A percentile compares a stretch with the other conserved stretches of the same genome.
phyloP scores from a whole-genome alignment of 208 protist genomes.

The Kentomonas sorsogonicus region DNA sequence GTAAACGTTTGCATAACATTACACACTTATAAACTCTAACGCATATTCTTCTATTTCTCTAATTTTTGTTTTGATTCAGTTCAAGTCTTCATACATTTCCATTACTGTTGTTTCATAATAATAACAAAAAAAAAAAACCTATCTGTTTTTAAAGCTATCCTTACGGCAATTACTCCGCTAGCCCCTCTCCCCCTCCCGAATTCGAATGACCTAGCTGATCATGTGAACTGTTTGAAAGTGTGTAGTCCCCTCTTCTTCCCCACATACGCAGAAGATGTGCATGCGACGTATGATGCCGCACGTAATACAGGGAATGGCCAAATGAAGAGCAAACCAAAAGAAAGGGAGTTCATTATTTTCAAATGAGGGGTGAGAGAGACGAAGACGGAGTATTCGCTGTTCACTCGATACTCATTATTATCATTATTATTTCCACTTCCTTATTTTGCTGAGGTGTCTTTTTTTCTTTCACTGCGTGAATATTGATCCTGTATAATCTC shows the following conservation, averaged over 20 bases:
- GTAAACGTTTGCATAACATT: background rate
- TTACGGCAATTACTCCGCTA: background rate
- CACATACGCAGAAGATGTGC: background rate
- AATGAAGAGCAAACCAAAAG: background rate
- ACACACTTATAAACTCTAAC: constrained; percentile 2
- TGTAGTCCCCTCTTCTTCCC: no score
- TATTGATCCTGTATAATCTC: background rate
- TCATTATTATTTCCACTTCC: background rate
- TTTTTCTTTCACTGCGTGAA: background rate
- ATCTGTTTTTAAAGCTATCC: background rate
- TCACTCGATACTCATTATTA: no score
- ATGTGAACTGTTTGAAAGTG: no score
- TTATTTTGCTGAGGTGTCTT: background rate
- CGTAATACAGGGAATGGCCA: background rate
- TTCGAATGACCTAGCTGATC: no score
- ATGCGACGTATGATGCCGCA: background rate
- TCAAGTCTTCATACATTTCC: background rate
- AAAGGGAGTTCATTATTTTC: background rate
- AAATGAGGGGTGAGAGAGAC: no score
- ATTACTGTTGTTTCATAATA: constrained; percentile 10
- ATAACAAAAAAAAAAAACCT: background rate
- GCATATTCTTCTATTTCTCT: background rate
- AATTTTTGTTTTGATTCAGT: background rate
- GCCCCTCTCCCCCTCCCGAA: background rate
- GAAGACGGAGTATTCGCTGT: no score